Evolutionary conservation across 116 monocot genomes (phyloP), one percentile per base, ranked within the genome.

Genomic region (Papilionanthe hybrid): DNA sequence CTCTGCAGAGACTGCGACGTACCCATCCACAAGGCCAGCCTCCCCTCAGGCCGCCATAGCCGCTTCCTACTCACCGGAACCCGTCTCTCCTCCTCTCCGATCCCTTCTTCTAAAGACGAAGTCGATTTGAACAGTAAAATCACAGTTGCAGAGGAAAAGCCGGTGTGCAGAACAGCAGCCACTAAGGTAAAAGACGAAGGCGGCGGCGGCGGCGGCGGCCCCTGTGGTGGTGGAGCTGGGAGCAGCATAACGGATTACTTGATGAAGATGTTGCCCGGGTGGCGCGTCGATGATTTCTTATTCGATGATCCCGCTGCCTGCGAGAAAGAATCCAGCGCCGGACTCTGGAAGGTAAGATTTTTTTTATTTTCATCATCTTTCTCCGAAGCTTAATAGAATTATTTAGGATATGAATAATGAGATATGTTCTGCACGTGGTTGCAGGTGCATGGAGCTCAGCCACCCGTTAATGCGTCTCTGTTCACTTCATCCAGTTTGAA

Each of bases 191-290:
- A 79, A 69, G 19, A 75, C 19, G 29, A 17, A 13, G 53, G 17
- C 13, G 3, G 53, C 53, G 49, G 49, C 49, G 49, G 49, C 49
- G 11, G 49, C 49, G 53, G 45, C 37, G 1, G 37, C 37, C 37
- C 37, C 37, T 37, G 37, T 37, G 2, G 37, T 37, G 37, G 22
- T 7, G 25, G 77, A 9, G 7, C 8, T 25, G 72, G 83, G 45
- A 89, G 85, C 76, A 90, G 87, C 80, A 87, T 90, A 78, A 85
- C 90, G 5, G 90, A 87, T 29, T 90, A 90, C 67, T 68, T 90
- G 45, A 90, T 77, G 48, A 90, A 90, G 76, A 81, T 80, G 71
- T 80, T 85, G 13, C 90, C 87, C 0, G 87, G 90, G 5, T 90
- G 90, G 90, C 83, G 60, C 44, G 90, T 90, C 9, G 90, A 90